phyloP scores from a whole-genome alignment of 306 rosid species.

The Cucurbita ficifolia region DNA sequence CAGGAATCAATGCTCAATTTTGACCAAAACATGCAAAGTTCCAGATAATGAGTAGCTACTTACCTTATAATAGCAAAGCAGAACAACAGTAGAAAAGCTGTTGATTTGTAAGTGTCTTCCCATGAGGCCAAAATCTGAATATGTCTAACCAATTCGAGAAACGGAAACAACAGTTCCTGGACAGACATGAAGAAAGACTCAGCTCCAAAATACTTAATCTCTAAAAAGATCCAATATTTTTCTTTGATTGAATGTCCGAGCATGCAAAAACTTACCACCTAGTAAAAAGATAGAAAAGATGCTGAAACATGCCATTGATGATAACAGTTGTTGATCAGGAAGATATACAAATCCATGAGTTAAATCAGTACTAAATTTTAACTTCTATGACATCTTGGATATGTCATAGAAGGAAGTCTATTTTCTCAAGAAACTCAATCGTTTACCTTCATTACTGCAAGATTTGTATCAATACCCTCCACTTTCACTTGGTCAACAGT shows the following conservation, averaged over 20 bases:
- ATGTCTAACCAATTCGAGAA: conserved; percentile 30
- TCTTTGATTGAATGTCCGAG: not conserved
- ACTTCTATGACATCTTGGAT: too few relatives aligned
- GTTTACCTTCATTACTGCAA: conserved; percentile 87
- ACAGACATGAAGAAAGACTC: conserved; percentile 18
- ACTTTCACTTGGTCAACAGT: conserved; percentile 86
- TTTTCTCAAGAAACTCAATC: conserved; percentile 10
- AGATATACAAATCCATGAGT: not conserved
- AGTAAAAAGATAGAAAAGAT: not conserved
- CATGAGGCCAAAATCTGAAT: conserved; percentile 49
- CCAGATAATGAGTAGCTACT: conserved; percentile 22
- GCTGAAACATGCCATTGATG: not conserved
- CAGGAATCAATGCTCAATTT: not conserved
- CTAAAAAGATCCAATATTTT: not conserved
- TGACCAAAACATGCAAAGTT: not conserved
- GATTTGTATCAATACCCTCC: conserved; percentile 89
- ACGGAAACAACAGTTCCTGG: conserved; percentile 74
- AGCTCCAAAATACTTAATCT: not conserved
- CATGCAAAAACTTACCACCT: conserved; percentile 5
- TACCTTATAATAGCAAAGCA: conserved; percentile 63
- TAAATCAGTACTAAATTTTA: not conserved
- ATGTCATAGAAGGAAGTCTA: conserved; percentile 5
- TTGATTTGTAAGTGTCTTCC: conserved; percentile 58
- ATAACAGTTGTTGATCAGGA: not conserved
- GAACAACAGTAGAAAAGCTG: conserved; percentile 43